Conservation (phyloP, 768 basidiomycete species). For the Mycena epipterygia region DNA sequence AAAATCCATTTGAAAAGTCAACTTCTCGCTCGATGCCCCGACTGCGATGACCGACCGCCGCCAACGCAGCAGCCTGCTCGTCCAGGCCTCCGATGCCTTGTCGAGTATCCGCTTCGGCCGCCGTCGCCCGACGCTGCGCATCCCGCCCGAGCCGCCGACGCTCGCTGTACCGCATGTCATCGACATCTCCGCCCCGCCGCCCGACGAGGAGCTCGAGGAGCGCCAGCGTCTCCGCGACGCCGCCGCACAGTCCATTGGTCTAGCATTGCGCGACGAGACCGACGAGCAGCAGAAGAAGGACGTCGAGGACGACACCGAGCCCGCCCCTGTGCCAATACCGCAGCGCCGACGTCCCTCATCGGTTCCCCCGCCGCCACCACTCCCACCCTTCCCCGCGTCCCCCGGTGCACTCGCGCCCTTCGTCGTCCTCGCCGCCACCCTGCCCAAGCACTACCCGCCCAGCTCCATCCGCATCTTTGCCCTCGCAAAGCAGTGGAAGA, state of each 20-base stretch:
- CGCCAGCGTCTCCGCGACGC: conserved; percentile 80
- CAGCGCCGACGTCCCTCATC: neutral
- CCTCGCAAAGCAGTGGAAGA: conserved; percentile 59
- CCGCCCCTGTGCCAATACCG: too few species aligned
- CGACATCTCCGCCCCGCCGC: conserved; percentile 69
- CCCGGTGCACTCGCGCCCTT: conserved; percentile 64
- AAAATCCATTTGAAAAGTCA: neutral
- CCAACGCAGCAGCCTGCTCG: conserved; percentile 28
- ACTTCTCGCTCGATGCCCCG: neutral
- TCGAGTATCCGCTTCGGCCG: conserved; percentile 4
- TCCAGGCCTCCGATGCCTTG: conserved; percentile 24
- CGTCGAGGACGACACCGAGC: neutral
- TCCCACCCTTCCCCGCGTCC: conserved; percentile 77
- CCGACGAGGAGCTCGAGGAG: conserved; percentile 77
- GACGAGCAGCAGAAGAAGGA: conserved; percentile 44
- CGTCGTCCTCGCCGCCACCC: conserved; percentile 62
- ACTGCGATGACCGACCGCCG: conserved; percentile 3
- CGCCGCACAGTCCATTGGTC: conserved; percentile 83
- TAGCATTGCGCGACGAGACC: conserved; percentile 60
- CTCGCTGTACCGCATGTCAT: conserved; percentile 64
- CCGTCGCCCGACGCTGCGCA: conserved; percentile 11
- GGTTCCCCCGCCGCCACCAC: conserved; percentile 4
- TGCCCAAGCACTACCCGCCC: conserved; percentile 80
- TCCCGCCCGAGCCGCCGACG: neutral
- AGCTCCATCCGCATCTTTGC: conserved; percentile 80